Percentiles rank a stretch among this genome's conserved stretches.
Conservation (phyloP, 1,284 basidiomycete species). For the Coniferiporia weirii region DNA sequence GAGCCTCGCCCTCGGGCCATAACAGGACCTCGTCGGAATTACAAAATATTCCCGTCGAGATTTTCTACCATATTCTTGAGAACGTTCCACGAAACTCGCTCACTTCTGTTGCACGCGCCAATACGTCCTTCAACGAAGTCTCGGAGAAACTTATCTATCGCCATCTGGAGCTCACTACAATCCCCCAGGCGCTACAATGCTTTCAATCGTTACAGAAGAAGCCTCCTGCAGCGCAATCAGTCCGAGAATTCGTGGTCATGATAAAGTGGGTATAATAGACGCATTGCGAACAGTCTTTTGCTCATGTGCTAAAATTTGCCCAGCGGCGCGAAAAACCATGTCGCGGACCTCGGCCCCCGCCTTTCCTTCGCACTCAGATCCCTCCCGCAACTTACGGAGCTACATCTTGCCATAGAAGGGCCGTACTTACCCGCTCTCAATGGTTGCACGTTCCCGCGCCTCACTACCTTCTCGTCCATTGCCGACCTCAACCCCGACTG, state of each 20-base stretch:
- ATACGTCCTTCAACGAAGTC: constrained; percentile 14
- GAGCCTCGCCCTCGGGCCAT: neutral
- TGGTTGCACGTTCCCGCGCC: constrained; percentile 14
- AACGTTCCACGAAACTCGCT: constrained; percentile 13
- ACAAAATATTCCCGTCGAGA: constrained; percentile 11
- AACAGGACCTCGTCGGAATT: neutral
- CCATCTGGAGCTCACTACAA: constrained; percentile 14
- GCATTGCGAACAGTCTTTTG: neutral
- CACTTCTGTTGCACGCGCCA: constrained; percentile 12
- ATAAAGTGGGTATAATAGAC: constrained; percentile 3
- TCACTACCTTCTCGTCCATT: constrained; percentile 17
- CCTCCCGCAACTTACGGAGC: constrained; percentile 13
- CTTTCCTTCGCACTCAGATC: constrained; percentile 8
- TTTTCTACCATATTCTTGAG: constrained; percentile 17
- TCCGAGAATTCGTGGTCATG: constrained; percentile 17
- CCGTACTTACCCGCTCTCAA: constrained; percentile 15
- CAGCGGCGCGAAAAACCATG: constrained; percentile 9
- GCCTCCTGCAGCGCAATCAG: constrained; percentile 12
- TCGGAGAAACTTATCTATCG: constrained; percentile 17
- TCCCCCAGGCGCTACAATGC: constrained; percentile 14
- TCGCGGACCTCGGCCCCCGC: constrained; percentile 2
- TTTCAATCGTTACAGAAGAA: constrained; percentile 13
- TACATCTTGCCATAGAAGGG: constrained; percentile 17
- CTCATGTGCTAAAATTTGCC: neutral
- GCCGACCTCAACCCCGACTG: constrained; percentile 14